Base-by-base conservation (phyloP, 2,329 filamentous ascomycete species). In the Neurospora sp. region DNA sequence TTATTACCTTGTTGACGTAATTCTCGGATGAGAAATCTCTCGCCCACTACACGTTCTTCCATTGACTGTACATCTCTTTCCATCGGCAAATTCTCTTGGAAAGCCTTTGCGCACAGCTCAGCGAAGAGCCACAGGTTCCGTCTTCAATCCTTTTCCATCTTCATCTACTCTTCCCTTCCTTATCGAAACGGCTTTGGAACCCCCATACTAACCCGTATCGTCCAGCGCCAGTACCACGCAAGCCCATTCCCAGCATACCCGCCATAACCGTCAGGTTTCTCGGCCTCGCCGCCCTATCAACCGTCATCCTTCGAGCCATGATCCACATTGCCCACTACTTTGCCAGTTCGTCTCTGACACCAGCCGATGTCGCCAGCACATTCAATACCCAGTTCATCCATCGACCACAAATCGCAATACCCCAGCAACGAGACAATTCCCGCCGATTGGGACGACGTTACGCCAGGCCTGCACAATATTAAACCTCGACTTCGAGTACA, bases 401-500 rank as follows among this genome's bases (percentile, higher is more conserved):
- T 78, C 67, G 77, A 73, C 66, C 75, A 77, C 71, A 75, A 76
- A 69, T 76, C 74, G 75, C 69, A 73, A 28, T 70, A 76, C 67
- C 74, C 73, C 4, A 70, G 68, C 11, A 74, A 75, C 46, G 46
- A 72, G 11, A 71, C 66, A 6, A 43, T 78, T 33, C 77, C 77
- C 6, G 70, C 70, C 6, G 72, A 77, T 52, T 79, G 77, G 77
- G 70, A 72, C 6, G 69, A 66, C 8, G 69, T 28, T 73, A n/a
- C 74, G 74, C 11, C 71, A 77, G 66, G 73, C 70, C 2, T 79
- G 77, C 72, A 69, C 73, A 15, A 66, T 57, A 11, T 68, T 57
- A 33, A 76, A 78, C 68, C 71, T 74, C 11, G 76, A 74, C 3
- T 79, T 74, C 72, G 77, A 78, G 57, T 73, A 76, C 74, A 74